phyloP scores from a whole-genome alignment of 78 protist genomes.

The Guillardia theta region DNA sequence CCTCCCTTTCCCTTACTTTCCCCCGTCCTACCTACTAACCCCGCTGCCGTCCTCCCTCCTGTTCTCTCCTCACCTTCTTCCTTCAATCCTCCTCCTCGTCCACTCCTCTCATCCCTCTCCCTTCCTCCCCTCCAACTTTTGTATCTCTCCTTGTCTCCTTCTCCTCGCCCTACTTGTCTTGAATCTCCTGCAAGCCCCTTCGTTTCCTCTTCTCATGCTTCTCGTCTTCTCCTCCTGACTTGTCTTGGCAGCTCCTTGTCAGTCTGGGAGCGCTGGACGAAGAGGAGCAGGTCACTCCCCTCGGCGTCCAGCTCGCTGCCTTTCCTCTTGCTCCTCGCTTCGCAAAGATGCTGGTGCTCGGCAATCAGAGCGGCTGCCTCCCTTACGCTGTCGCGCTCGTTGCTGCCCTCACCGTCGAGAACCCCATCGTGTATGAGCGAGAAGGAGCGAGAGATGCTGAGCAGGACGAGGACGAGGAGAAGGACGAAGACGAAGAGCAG shows the following conservation, averaged over 20 bases:
- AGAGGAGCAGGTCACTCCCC: neutral
- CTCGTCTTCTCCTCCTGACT: neutral
- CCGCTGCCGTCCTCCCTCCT: no score
- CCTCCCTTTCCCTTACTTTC: no score
- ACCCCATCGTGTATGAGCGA: slow-evolving; percentile 41
- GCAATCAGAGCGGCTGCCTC: slow-evolving; percentile 58
- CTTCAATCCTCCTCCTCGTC: no score
- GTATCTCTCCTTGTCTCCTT: no score
- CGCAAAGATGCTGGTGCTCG: slow-evolving; percentile 78
- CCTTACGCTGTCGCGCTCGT: slow-evolving; percentile 73
- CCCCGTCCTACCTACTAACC: no score
- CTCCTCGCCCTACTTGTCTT: no score
- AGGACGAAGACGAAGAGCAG: neutral
- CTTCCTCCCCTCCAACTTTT: no score
- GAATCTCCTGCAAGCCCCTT: neutral
- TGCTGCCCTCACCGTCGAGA: slow-evolving; percentile 75
- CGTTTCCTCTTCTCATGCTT: neutral
- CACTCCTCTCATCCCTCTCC: no score
- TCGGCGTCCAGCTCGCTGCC: slow-evolving; percentile 48
- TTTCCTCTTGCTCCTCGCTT: slow-evolving; percentile 85
- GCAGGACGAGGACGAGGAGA: slow-evolving; percentile 23
- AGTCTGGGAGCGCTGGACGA: neutral
- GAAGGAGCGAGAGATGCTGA: neutral
- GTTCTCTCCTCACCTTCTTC: no score
- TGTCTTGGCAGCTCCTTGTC: neutral